Base-by-base conservation (phyloP, 805 yeast species). In the Ogataea ramenticola region DNA sequence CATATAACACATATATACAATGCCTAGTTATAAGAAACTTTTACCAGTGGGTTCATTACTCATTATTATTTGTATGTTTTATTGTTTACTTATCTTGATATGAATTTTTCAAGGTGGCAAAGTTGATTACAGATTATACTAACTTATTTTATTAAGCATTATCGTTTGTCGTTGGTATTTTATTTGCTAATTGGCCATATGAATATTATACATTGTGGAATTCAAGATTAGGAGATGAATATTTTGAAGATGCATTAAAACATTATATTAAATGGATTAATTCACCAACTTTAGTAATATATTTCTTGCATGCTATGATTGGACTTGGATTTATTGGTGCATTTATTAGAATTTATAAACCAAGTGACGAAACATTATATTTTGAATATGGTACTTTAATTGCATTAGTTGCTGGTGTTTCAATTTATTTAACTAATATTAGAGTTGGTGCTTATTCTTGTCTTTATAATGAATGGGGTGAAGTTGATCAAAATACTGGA, bases 351-450 rank as follows among this genome's bases (percentile, higher is more conserved):
- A 73, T 91, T 45, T 88, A 82, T 69, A 84, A 83, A 66, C 97
- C 98, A n/a, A 61, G 76, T 39, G 91, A 84, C 42, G 95, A 91
- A 40, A 74, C 86, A 55, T 82, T 84, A 62, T 75, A 82, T 60
- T 91, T 93, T 60, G 99, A 91, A 64, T 96, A 95, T 54, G 95
- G 90, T 37, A 71, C 95, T 11, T 69, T 90, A 52, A 79, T 78
- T n/a, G 73, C 86, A 46, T 76, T 75, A 60, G 82, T 89, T 62
- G 67, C 81, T 32, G 85, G 84, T 17, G 66, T 85, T 38, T 79
- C 91, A 55, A 76, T 91, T 54, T 93, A 89, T 64, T 68, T 91
- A 56, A 84, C 96, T 49, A 93, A 93, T 67, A 71, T 91, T 52
- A 76, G 87, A 58, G 78, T 85, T 43, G 98, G 98, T 43, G 70